Conservation (phyloP, 352 stramenopile genomes). For the Pythium oligandrum region DNA sequence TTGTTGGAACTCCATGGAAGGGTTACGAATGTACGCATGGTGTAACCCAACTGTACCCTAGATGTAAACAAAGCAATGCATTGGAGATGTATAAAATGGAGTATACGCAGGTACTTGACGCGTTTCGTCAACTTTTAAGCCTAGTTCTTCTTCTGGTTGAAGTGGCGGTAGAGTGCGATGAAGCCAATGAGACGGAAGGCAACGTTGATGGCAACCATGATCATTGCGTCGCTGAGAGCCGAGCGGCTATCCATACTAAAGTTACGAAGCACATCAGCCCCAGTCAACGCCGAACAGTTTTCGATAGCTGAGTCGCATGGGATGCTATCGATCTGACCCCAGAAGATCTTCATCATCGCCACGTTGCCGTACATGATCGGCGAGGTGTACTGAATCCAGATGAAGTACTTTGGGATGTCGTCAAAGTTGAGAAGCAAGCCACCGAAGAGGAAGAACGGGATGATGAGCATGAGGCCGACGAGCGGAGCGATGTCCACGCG, state of each 20-base stretch:
- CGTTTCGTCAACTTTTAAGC: no score
- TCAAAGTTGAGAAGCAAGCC: slow-evolving; percentile 40
- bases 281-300: slow-evolving; percentile 19
- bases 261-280: slow-evolving; percentile 18
- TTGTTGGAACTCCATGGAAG: no score
- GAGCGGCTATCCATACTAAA: slow-evolving; percentile 33
- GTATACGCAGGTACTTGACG: no score
- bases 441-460: slow-evolving; percentile 46
- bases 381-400: slow-evolving; percentile 58
- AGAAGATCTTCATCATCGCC: slow-evolving; percentile 40
- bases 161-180: slow-evolving; percentile 23
- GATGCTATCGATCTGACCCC: slow-evolving; percentile 28
- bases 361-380: slow-evolving; percentile 52
- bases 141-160: slow-evolving; percentile 1
- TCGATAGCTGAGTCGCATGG: slow-evolving; percentile 35
- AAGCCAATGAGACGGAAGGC: slow-evolving; percentile 31
- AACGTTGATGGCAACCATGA: slow-evolving; percentile 30
- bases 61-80: no score
- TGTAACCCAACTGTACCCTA: no score
- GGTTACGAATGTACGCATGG: no score
- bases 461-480: slow-evolving; percentile 35
- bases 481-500: slow-evolving; percentile 32
- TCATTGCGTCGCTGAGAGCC: slow-evolving; percentile 16
- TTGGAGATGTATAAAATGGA: no score
- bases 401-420: slow-evolving; percentile 34